These are phyloP conservation scores for Harringtonia lauricola DNA, from an alignment of 2,329 filamentous ascomycete genomes.

Conservation along the genomic window DNA sequence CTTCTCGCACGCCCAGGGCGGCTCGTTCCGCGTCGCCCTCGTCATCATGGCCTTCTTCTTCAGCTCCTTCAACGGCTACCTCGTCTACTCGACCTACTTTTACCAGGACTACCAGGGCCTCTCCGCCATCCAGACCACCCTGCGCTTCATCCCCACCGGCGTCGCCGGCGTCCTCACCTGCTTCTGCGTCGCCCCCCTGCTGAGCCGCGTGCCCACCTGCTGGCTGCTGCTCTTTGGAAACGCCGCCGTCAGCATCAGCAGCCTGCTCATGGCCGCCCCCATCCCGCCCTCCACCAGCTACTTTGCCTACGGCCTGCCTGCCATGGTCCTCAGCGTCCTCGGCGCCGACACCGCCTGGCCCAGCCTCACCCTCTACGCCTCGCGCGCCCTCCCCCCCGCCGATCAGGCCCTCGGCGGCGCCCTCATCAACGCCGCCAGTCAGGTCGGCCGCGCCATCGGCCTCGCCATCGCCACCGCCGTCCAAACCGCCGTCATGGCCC, in stretches of 20 bases:
- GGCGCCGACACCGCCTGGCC: slow-evolving; percentile 59
- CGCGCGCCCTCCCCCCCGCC: slow-evolving; percentile 46
- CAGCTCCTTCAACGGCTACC: slow-evolving; percentile 54
- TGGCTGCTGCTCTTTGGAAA: slow-evolving; percentile 48
- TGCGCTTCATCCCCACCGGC: slow-evolving; percentile 58
- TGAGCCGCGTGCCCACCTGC: slow-evolving; percentile 46
- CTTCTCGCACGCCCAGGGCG: slow-evolving; percentile 38
- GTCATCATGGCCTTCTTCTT: slow-evolving; percentile 57
- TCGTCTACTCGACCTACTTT: slow-evolving; percentile 59
- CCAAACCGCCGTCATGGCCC: slow-evolving; percentile 50
- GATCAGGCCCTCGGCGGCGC: slow-evolving; percentile 60
- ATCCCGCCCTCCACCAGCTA: slow-evolving; percentile 42
- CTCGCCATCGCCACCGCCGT: slow-evolving; percentile 54
- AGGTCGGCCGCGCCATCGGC: slow-evolving; percentile 54
- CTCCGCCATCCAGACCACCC: slow-evolving; percentile 51
- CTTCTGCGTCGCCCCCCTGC: slow-evolving; percentile 41
- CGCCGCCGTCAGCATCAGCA: slow-evolving; percentile 34
- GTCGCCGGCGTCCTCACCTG: slow-evolving; percentile 47
- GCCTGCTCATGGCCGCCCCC: slow-evolving; percentile 53
- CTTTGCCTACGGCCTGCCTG: slow-evolving; percentile 55
- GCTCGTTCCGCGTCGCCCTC: slow-evolving; percentile 54
- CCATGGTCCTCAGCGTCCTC: slow-evolving; percentile 54
- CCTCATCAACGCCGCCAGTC: slow-evolving; percentile 54
- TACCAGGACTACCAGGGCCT: slow-evolving; percentile 57
- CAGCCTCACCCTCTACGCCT: slow-evolving; percentile 53